These are phyloP conservation scores for Microbotryum scabiosae DNA, from an alignment of 1,284 basidiomycete species.

Conservation along the genomic window DNA sequence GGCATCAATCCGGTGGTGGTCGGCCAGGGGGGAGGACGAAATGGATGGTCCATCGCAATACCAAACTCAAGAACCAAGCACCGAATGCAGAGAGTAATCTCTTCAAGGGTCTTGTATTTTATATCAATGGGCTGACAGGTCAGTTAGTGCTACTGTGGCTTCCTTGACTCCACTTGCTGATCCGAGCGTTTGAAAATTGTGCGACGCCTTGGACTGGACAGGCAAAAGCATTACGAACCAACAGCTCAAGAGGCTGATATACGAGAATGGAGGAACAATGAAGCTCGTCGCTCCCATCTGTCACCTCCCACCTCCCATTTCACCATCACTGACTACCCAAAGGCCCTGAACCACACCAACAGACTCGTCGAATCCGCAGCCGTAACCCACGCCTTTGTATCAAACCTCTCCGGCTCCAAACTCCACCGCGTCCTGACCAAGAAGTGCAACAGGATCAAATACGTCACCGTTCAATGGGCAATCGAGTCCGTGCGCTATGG, in stretches of 20 bases:
- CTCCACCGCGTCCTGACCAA: slow-evolving; percentile 13
- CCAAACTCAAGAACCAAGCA: slow-evolving; percentile 19
- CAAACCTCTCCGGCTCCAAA: slow-evolving; percentile 20
- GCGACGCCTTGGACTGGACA: neutral
- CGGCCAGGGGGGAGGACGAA: neutral
- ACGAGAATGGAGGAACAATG: slow-evolving; percentile 14
- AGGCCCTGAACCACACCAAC: neutral
- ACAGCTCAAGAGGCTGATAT: slow-evolving; percentile 16
- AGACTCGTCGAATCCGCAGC: neutral
- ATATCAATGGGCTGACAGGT: slow-evolving; percentile 24
- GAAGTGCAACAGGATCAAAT: slow-evolving; percentile 6
- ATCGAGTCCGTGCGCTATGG: slow-evolving; percentile 16
- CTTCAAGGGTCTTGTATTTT: slow-evolving; percentile 15
- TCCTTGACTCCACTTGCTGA: neutral
- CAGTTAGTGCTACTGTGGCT: neutral
- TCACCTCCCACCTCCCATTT: neutral
- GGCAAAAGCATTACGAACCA: slow-evolving; percentile 17
- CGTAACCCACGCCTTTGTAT: slow-evolving; percentile 20
- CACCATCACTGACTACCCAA: too few relatives aligned
- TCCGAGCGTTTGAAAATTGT: neutral
- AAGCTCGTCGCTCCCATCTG: slow-evolving; percentile 1
- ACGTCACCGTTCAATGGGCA: slow-evolving; percentile 23
- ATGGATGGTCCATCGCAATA: slow-evolving; percentile 19
- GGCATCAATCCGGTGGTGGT: slow-evolving; percentile 24
- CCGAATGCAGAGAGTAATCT: slow-evolving; percentile 4